phyloP scores from a whole-genome alignment of 139 green algal species.

The Medakamo hakoo region DNA sequence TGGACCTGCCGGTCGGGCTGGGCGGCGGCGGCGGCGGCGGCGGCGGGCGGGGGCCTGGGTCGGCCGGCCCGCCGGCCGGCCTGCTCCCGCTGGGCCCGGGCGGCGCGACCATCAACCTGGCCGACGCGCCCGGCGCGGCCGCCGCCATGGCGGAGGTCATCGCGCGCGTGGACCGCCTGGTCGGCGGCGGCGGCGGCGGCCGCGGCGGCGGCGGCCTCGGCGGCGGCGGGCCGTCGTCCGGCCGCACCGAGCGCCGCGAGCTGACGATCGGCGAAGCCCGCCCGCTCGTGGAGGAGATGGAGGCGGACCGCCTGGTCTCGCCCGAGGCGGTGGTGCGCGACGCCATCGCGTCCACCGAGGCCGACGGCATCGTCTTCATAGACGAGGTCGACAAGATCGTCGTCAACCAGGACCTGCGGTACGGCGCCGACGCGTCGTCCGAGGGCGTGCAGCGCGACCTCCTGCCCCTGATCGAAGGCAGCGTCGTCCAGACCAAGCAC shows the following conservation, averaged over 20 bases:
- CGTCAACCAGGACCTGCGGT: slow-evolving; percentile 32
- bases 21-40: too few species aligned
- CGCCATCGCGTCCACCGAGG: slow-evolving; percentile 44
- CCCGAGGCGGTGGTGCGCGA: slow-evolving; percentile 48
- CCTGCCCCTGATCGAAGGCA: slow-evolving; percentile 92
- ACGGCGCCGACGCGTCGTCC: slow-evolving; percentile 33
- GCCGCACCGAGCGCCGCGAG: slow-evolving; percentile 1
- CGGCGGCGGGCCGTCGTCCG: neutral
- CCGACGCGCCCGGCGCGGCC: too few species aligned
- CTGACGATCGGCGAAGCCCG: slow-evolving; percentile 49
- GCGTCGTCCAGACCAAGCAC: slow-evolving; percentile 62
- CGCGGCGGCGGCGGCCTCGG: neutral
- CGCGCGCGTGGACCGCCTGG: neutral
- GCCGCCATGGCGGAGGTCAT: too few species aligned
- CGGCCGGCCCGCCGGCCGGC: neutral
- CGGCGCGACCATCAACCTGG: too few species aligned
- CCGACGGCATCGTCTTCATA: slow-evolving; percentile 88
- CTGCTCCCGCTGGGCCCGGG: too few species aligned
- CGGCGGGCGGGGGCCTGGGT: neutral
- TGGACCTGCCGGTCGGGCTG: slow-evolving; percentile 40
- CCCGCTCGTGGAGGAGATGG: slow-evolving; percentile 53
- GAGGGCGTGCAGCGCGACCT: slow-evolving; percentile 90
- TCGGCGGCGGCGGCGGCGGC: neutral
- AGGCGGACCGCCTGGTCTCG: slow-evolving; percentile 62
- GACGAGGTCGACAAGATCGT: slow-evolving; percentile 98